These are phyloP conservation scores for Ogataea methylovora DNA, from an alignment of 805 yeast genomes.

Conservation along the genomic window DNA sequence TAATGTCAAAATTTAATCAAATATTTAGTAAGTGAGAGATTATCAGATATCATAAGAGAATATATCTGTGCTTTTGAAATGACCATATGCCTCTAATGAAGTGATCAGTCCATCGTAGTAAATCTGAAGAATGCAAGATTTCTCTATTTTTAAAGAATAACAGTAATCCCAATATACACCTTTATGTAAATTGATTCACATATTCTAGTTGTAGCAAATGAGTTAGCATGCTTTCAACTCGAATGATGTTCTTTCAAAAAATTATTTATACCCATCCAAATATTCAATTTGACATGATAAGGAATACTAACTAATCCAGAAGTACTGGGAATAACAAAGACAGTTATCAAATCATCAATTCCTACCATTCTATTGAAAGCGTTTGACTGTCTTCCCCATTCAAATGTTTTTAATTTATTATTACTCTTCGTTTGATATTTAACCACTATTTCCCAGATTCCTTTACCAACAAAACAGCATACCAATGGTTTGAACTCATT, in stretches of 20 bases:
- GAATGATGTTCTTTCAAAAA: conserved; percentile 14
- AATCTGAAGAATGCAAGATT: too few relatives aligned
- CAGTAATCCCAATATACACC: too few relatives aligned
- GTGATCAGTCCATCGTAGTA: too few relatives aligned
- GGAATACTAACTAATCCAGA: conserved; percentile 61
- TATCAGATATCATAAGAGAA: too few relatives aligned
- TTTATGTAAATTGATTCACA: too few relatives aligned
- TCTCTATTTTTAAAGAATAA: too few relatives aligned
- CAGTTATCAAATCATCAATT: conserved; percentile 14
- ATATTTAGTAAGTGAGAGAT: too few relatives aligned
- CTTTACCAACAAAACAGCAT: conserved; percentile 63
- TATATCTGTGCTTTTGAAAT: too few relatives aligned
- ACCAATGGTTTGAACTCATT: conserved; percentile 28
- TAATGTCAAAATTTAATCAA: too few relatives aligned
- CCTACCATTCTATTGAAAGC: conserved; percentile 12
- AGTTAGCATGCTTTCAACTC: too few relatives aligned
- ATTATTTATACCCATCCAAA: conserved; percentile 39
- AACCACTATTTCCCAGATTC: conserved; percentile 61
- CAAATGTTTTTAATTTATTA: conserved; percentile 27
- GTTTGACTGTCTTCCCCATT: conserved; percentile 44
- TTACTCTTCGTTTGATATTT: conserved; percentile 21
- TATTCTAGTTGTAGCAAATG: too few relatives aligned
- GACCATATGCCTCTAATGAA: too few relatives aligned
- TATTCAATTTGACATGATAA: conserved; percentile 32
- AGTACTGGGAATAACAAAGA: conserved; percentile 64